Evolutionary conservation across 352 stramenopile species (phyloP).

Genomic region (Globisporangium iwayamae): DNA sequence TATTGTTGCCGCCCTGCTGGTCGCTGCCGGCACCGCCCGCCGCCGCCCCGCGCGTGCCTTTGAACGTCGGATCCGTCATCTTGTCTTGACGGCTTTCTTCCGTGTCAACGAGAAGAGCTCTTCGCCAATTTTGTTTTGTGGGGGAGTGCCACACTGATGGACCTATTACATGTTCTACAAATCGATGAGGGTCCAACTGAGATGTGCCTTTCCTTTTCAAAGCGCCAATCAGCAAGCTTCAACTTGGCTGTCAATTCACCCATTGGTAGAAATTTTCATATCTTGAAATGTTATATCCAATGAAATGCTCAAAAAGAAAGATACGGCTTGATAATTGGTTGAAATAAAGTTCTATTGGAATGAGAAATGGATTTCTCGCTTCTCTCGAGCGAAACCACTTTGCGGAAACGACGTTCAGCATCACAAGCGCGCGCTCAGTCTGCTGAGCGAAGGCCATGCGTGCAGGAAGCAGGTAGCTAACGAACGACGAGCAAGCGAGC

Average conservation of each 20-base stretch:
- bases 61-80: slow-evolving; percentile 27
- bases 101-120: slow-evolving; percentile 4
- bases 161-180: not conserved
- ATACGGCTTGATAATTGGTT: not conserved
- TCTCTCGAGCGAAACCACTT: slow-evolving; percentile 6
- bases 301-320: not conserved
- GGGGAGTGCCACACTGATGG: not conserved
- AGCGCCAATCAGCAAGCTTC: slow-evolving; percentile 3
- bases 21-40: not conserved
- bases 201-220: not conserved
- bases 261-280: not conserved
- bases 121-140: not conserved
- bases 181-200: not conserved
- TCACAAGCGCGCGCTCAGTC: not conserved
- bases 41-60: slow-evolving; percentile 16
- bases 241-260: not conserved
- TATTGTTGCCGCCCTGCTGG: not conserved
- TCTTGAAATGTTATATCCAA: not conserved
- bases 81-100: slow-evolving; percentile 19
- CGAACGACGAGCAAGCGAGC: not conserved
- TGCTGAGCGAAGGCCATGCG: not conserved
- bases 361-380: not conserved
- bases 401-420: slow-evolving; percentile 4
- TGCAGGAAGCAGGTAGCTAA: not conserved
- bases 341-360: not conserved